A percentile compares a stretch with the other conserved stretches of the same genome.
Conservation (phyloP, 305 asterid genomes). For the Plantago rigida region DNA sequence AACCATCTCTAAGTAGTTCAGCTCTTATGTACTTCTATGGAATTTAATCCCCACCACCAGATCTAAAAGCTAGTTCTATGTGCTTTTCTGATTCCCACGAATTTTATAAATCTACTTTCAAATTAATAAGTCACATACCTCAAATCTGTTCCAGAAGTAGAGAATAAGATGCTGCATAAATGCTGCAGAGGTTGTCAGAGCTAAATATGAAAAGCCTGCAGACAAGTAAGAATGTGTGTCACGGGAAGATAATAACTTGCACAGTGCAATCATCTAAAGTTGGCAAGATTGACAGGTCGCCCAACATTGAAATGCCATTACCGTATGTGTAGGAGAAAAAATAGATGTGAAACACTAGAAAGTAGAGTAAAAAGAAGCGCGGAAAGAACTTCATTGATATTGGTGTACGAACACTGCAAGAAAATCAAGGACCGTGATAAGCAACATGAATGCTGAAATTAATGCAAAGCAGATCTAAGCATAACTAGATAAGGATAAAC, state of each 20-base stretch:
- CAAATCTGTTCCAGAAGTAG: conserved; percentile 96
- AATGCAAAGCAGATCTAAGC: conserved; percentile 4
- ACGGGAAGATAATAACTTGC: conserved; percentile 21
- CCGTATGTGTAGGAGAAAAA: conserved; percentile 91
- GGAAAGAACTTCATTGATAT: conserved; percentile 98
- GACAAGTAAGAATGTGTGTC: conserved; percentile 24
- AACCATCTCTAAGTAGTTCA: background rate
- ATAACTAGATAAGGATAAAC: conserved; percentile 8
- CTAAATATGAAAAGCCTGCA: conserved; percentile 87
- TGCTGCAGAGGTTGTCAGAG: conserved; percentile 90
- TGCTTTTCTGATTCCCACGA: too few relatives aligned
- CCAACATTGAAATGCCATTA: conserved; percentile 23
- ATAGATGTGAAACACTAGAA: conserved; percentile 89
- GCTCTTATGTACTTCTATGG: too few relatives aligned
- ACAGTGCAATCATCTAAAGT: conserved; percentile 19
- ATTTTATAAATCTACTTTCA: background rate
- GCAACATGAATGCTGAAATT: conserved; percentile 21
- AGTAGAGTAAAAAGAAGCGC: conserved; percentile 94
- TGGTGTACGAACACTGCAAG: conserved; percentile 96
- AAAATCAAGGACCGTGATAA: conserved; percentile 33
- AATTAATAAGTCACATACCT: conserved; percentile 35
- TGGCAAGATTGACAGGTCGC: conserved; percentile 4
- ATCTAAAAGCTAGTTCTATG: too few relatives aligned
- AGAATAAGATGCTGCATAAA: conserved; percentile 95
- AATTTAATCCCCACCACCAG: too few relatives aligned